These are phyloP conservation scores for Stylosanthes scabra DNA, from an alignment of 331 rosid genomes.

Conservation along the genomic window DNA sequence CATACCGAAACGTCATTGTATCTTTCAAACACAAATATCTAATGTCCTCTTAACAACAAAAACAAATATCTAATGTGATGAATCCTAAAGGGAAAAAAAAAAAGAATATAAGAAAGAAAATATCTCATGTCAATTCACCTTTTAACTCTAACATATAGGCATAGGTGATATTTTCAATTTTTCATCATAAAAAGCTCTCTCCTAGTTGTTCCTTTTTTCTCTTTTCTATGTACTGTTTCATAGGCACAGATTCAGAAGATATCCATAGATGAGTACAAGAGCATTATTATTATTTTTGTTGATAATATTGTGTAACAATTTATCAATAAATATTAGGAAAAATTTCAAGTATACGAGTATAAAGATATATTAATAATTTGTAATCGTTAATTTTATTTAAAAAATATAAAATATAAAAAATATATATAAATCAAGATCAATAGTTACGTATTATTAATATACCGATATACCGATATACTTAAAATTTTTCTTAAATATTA, in stretches of 20 bases:
- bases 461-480: too few relatives aligned
- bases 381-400: too few relatives aligned
- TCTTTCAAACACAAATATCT: conserved; percentile 7
- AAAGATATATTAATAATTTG: too few relatives aligned
- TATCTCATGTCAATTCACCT: not conserved
- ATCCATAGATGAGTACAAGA: not conserved
- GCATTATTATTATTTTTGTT: not conserved
- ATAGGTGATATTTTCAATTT: not conserved
- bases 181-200: not conserved
- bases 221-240: not conserved
- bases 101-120: not conserved
- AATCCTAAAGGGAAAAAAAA: not conserved
- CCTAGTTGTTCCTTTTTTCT: not conserved
- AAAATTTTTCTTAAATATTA: too few relatives aligned
- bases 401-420: too few relatives aligned
- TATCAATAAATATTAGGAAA: not conserved
- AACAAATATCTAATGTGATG: not conserved
- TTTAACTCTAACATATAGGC: not conserved
- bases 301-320: not conserved
- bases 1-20: not conserved
- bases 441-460: too few relatives aligned
- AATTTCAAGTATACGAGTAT: too few relatives aligned
- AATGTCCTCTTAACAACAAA: not conserved
- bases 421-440: too few relatives aligned
- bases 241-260: not conserved